Conservation (phyloP, 345 rosid genomes). For the Ceriops tagal region DNA sequence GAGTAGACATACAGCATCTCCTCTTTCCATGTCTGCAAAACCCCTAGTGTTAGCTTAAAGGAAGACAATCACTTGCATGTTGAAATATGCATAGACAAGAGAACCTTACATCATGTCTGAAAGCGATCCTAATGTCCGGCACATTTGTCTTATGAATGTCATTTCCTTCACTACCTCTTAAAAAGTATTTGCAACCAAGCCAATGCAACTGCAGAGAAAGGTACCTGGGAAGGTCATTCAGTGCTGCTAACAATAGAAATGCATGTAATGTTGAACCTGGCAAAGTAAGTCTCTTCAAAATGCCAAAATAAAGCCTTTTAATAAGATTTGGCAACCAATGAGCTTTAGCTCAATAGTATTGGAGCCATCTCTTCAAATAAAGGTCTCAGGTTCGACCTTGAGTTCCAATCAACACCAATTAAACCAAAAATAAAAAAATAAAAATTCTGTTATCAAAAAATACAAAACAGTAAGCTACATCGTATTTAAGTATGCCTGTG, state of each 20-base stretch:
- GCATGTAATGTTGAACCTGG: no score
- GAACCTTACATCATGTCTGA: conserved; percentile 37
- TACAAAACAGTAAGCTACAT: not conserved
- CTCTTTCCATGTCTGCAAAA: conserved; percentile 52
- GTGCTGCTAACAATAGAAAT: no score
- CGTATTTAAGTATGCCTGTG: not conserved
- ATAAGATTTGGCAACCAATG: not conserved
- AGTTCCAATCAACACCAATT: not conserved
- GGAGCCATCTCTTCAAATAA: no score
- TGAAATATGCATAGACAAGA: not conserved
- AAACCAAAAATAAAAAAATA: no score
- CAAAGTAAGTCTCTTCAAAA: no score
- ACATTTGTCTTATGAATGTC: conserved; percentile 52
- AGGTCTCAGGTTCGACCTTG: no score
- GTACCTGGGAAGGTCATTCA: not conserved
- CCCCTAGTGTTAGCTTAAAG: conserved; percentile 4
- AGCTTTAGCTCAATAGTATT: not conserved
- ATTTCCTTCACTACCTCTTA: conserved; percentile 46
- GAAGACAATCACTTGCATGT: not conserved
- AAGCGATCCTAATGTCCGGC: conserved; percentile 36
- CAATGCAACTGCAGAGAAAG: conserved; percentile 37
- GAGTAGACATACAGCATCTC: conserved; percentile 48
- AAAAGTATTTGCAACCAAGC: conserved; percentile 42
- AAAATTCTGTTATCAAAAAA: not conserved
- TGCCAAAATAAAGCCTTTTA: no score